Evolutionary conservation across 306 rosid genomes (phyloP), one percentile per base, ranked within the genome.

Genomic region (Dryas alaskensis): DNA sequence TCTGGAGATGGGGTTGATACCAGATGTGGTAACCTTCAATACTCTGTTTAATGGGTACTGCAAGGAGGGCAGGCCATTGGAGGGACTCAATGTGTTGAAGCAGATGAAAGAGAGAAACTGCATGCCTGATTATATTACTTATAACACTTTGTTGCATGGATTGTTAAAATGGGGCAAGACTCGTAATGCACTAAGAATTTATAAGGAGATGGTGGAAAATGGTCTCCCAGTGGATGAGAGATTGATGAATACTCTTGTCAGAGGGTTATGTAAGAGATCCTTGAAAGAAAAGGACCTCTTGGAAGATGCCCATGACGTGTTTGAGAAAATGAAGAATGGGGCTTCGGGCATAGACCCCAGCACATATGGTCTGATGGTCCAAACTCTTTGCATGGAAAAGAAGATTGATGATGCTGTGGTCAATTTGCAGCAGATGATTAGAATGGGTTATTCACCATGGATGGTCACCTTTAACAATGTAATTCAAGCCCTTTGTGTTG

Each of bases 21-120:
- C 91, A 2, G 88, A 82, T 80, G 94, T 77, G 58, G 85, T 91
- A 4, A 75, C 87, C 13, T 91, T 84, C 75, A 93, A 91, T 61
- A 75, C 94, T 17, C 60, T 91, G 78, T 70, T 93, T 50, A 81
- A 84, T 70, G 97, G 98, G 70, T 93, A 86, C 72, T 84, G 91
- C 70, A 84, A 79, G 62, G 97, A 93, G 76, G 93, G 97, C 0
- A 91, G 93, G 78, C 80, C 93, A 22, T 31, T 85, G 80, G 76
- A 91, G 65, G 83, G 97, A 12, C 72, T 84, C 52, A 69, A 42
- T 43, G 82, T 93, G 74, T 62, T 91, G 84, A 77, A 81, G 78
- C 8, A 73, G 81, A 93, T 93, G 96, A 85, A 79, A 77, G 76
- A 83, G 75, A 75, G 72, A 42, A 75, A 73, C 0, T 89, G 97